Conservation (phyloP, 73 alveolate species). For the Stentor coeruleus region DNA sequence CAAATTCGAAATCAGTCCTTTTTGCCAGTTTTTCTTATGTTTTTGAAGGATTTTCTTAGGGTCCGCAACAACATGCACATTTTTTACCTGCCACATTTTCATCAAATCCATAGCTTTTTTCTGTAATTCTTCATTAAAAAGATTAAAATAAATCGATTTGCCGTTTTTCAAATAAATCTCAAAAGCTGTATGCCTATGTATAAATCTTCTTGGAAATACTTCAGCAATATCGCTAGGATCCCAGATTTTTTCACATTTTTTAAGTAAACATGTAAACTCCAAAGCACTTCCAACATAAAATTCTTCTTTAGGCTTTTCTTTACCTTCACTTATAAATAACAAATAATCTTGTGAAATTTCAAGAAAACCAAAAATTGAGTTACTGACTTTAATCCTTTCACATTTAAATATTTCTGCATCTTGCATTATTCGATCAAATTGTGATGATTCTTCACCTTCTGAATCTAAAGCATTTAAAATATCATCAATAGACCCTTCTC, state of each 20-base stretch:
- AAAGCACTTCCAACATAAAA: conserved; percentile 14
- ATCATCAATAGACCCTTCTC: neutral
- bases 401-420: neutral
- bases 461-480: neutral
- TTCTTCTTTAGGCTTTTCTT: conserved; percentile 6
- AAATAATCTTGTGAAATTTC: conserved; percentile 21
- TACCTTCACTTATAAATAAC: conserved; percentile 7
- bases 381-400: neutral
- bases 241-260: neutral
- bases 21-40: conserved; percentile 15
- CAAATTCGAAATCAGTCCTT: conserved; percentile 72
- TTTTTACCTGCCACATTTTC: too few species aligned
- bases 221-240: conserved; percentile 17
- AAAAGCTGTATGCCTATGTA: conserved; percentile 40
- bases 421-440: neutral
- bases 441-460: neutral
- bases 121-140: conserved; percentile 28
- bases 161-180: conserved; percentile 40
- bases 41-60: conserved; percentile 23
- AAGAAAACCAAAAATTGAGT: neutral
- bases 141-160: conserved; percentile 41
- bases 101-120: neutral
- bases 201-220: conserved; percentile 50
- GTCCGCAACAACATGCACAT: neutral
- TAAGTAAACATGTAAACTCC: neutral